Base-by-base conservation (phyloP, 2,329 filamentous ascomycete species). In the Aulographum hederae region DNA sequence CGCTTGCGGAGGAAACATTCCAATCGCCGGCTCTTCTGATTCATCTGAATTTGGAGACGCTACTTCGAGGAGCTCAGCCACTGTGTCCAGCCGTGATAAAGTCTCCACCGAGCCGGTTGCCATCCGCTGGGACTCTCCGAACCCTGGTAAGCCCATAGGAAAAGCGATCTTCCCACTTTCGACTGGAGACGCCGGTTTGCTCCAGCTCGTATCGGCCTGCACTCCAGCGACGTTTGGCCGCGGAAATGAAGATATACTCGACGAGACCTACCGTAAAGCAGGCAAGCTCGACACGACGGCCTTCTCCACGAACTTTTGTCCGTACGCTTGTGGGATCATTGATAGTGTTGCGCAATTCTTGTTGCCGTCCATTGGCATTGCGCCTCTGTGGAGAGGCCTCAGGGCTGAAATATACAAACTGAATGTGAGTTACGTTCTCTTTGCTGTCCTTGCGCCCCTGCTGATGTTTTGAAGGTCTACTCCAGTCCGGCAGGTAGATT, bases 401-500 rank as follows among this genome's bases (percentile, higher is more conserved):
- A 46, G 45, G 3, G 65, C 65, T 0, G 65, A 72, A 45, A 46
- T 73, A 2, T 70, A 69, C 43, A 69, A 69, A 37, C 45, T 72
- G 13, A 71, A 72, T 39, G 60, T 66, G 31, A 32, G 32, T 28
- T n/a, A 23, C 20, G n/a, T n/a, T n/a, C 20, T 6, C 20, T 23
- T 23, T n/a, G 6, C 20, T 23, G n/a, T 6, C 20, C n/a, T 23
- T n/a, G 6, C 6, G 20, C 6, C 6, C n/a, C 6, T n/a, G 20
- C 20, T 23, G 20, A 23, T 6, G n/a, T 23, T 10, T 19, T 5
- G 13, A 17, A 68, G 61, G 42, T 67, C 2, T 69, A 70, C 38
- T 58, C 56, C 0, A 58, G 51, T 0, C 64, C 63, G 0, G 64
- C 59, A 0, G 63, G 62, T 0, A 49, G 54, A 12, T 69, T 69